phyloP scores from a whole-genome alignment of 305 asterid genomes.

The Nicotiana rustica region DNA sequence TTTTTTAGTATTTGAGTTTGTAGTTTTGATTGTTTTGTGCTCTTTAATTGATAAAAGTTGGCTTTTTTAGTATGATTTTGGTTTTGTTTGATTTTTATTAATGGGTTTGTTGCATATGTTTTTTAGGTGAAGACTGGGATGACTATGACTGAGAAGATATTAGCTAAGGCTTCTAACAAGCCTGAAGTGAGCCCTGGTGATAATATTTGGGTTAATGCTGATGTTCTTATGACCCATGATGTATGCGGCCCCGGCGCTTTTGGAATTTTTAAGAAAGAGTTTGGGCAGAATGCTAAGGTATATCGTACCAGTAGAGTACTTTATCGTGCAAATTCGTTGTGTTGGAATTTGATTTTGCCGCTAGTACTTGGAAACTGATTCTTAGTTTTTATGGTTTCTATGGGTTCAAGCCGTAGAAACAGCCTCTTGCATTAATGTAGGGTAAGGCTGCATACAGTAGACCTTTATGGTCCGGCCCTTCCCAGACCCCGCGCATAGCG shows the following conservation, averaged over 20 bases:
- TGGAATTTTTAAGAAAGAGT: conserved; percentile 89
- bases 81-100: conserved; percentile 38
- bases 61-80: conserved; percentile 17
- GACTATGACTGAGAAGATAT: conserved; percentile 95
- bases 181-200: conserved; percentile 81
- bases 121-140: conserved; percentile 81
- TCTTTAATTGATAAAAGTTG: neutral
- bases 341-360: neutral
- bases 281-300: conserved; percentile 92
- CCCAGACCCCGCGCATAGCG: no score
- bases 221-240: conserved; percentile 94
- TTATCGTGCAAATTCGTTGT: neutral
- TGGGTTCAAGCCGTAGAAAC: no score
- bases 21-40: no score
- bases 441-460: no score
- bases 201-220: conserved; percentile 87
- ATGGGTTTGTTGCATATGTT: conserved; percentile 7
- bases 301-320: neutral
- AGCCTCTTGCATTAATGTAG: no score
- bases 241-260: conserved; percentile 89
- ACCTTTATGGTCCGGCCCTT: no score
- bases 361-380: neutral
- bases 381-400: no score
- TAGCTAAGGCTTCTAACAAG: conserved; percentile 86
- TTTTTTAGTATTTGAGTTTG: neutral